These are phyloP conservation scores for Rubia tinctorum DNA, from an alignment of 305 asterid genomes.

Conservation along the genomic window DNA sequence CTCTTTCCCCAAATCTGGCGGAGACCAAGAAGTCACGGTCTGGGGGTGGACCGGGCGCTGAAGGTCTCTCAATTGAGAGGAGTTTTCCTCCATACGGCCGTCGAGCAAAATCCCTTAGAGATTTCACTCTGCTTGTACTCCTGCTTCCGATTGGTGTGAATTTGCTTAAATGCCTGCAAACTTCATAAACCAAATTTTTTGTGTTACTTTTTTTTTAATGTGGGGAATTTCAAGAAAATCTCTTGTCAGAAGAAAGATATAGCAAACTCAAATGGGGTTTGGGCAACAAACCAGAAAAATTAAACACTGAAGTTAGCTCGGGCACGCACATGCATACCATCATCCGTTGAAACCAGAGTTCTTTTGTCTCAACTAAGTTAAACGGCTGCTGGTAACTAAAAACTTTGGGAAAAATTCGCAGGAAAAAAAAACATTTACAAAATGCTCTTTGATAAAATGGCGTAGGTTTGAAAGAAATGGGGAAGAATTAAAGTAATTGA, in stretches of 20 bases:
- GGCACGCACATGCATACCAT: slow-evolving; percentile 17
- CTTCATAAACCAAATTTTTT: neutral
- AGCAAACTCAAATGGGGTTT: neutral
- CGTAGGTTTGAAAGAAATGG: neutral
- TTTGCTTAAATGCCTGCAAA: slow-evolving; percentile 5
- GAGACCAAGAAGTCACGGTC: slow-evolving; percentile 45
- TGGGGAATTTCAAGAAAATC: neutral
- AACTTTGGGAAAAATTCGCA: too few species aligned
- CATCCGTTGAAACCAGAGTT: slow-evolving; percentile 1
- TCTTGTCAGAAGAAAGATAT: slow-evolving; percentile 10
- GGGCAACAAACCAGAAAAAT: neutral
- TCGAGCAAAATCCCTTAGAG: slow-evolving; percentile 33
- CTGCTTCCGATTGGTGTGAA: slow-evolving; percentile 4
- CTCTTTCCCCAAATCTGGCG: slow-evolving; percentile 33
- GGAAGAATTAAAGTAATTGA: neutral
- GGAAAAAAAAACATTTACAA: neutral
- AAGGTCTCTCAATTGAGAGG: slow-evolving; percentile 28
- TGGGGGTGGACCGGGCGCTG: slow-evolving; percentile 22
- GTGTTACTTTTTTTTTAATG: neutral
- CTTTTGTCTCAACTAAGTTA: neutral
- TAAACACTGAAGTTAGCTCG: neutral
- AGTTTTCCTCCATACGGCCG: slow-evolving; percentile 47
- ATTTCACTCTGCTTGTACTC: slow-evolving; percentile 15
- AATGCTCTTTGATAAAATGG: neutral
- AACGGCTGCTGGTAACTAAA: neutral